A percentile compares a stretch with the other conserved stretches of the same genome.
Evolutionary conservation across 106 monocot species (phyloP).

Genomic region (Triglochin maritima): DNA sequence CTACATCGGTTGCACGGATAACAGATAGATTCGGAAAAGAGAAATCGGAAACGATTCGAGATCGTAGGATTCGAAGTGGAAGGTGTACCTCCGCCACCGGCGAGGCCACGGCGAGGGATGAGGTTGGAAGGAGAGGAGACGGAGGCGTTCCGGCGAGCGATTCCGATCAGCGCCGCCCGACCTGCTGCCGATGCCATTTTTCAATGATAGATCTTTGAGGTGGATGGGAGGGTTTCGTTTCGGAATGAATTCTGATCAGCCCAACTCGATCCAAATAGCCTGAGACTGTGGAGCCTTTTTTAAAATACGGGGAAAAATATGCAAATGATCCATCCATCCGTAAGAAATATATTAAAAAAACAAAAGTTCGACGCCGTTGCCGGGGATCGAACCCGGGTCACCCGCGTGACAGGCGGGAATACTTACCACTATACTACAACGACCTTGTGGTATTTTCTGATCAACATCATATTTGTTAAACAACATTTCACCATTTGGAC

Average conservation of each 20-base stretch:
- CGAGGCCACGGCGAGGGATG: constrained; percentile 26
- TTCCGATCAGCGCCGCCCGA: constrained; percentile 18
- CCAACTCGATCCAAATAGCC: too few species aligned
- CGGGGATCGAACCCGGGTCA: constrained; percentile 98
- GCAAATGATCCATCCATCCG: too few species aligned
- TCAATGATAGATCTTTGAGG: neutral
- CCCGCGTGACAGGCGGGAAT: constrained; percentile 98
- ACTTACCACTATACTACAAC: constrained; percentile 96
- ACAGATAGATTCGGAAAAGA: too few species aligned
- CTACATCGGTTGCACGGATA: too few species aligned
- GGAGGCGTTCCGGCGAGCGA: constrained; percentile 4
- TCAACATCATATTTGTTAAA: too few species aligned
- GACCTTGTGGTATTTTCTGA: constrained; percentile 19
- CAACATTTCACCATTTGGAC: too few species aligned
- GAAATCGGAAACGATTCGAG: too few species aligned
- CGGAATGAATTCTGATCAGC: too few species aligned
- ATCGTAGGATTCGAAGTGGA: too few species aligned
- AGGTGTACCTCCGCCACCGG: constrained; percentile 20
- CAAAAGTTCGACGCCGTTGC: constrained; percentile 44
- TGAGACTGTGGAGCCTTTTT: too few species aligned
- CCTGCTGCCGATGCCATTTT: constrained; percentile 13
- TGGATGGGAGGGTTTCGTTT: neutral
- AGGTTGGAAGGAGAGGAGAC: constrained; percentile 3
- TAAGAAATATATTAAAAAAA: too few species aligned
- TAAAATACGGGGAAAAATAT: too few species aligned